phyloP scores from a whole-genome alignment of 805 yeast species.

The Metschnikowia hibisci region DNA sequence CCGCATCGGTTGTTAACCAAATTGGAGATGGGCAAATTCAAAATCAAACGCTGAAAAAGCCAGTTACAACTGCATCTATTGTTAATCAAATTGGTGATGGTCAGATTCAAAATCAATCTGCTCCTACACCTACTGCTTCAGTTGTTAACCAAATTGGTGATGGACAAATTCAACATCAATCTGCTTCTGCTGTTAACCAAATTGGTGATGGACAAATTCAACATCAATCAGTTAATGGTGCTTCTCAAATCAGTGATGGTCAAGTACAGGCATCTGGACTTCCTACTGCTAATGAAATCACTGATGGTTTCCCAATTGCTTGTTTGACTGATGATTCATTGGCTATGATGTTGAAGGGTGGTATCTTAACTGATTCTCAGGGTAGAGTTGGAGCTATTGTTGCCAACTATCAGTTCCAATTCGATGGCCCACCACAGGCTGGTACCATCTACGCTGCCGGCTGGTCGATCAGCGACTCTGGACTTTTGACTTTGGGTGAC shows the following conservation, averaged over 20 bases:
- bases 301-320: constrained; percentile 16
- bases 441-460: constrained; percentile 30
- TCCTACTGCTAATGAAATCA: constrained; percentile 26
- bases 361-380: constrained; percentile 51
- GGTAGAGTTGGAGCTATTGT: constrained; percentile 78
- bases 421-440: constrained; percentile 77
- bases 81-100: constrained; percentile 46
- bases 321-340: constrained; percentile 36
- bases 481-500: constrained; percentile 62
- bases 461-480: constrained; percentile 47
- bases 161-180: constrained; percentile 26
- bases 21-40: constrained; percentile 18
- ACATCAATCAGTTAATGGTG: constrained; percentile 17
- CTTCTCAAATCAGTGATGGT: constrained; percentile 27
- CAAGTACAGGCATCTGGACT: constrained; percentile 25
- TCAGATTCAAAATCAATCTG: constrained; percentile 44
- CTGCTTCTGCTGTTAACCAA: constrained; percentile 19
- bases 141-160: constrained; percentile 24
- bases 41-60: constrained; percentile 8
- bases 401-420: constrained; percentile 78
- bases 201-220: constrained; percentile 18
- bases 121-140: constrained; percentile 11
- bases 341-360: constrained; percentile 48
- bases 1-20: constrained; percentile 20
- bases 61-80: constrained; percentile 31